These are phyloP conservation scores for Parsonsia alboflavescens DNA, from an alignment of 257 asterid genomes.

Conservation along the genomic window DNA sequence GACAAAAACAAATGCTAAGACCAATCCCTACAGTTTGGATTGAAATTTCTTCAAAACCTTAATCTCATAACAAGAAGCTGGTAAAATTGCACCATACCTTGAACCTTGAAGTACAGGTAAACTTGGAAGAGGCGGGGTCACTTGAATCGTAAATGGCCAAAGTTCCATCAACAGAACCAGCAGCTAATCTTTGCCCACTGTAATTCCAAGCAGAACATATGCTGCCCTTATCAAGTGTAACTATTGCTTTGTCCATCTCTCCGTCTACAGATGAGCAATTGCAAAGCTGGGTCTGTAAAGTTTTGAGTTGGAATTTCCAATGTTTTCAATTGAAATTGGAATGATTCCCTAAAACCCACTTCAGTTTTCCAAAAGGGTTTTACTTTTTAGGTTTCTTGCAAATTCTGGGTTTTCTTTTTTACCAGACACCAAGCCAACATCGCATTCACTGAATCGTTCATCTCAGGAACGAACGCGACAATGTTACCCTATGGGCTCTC, in stretches of 20 bases:
- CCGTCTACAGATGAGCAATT: not conserved
- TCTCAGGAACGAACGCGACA: no score
- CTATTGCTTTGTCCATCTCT: slow-evolving; percentile 49
- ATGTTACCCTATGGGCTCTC: no score
- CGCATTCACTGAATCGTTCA: no score
- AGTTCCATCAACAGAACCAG: slow-evolving; percentile 57
- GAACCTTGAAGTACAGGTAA: slow-evolving; percentile 43
- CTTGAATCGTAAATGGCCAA: slow-evolving; percentile 51
- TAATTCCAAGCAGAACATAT: slow-evolving; percentile 77
- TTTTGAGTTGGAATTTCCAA: no score
- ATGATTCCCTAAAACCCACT: slow-evolving; percentile 2
- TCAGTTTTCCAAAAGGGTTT: not conserved
- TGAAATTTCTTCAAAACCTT: not conserved
- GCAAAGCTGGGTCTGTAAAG: not conserved
- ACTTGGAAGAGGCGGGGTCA: slow-evolving; percentile 64
- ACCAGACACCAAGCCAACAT: no score
- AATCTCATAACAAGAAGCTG: not conserved
- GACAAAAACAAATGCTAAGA: not conserved
- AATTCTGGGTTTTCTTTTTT: not conserved
- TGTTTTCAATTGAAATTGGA: not conserved
- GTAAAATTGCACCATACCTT: slow-evolving; percentile 33
- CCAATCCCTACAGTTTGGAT: not conserved
- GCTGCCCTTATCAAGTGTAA: slow-evolving; percentile 57
- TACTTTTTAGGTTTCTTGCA: no score
- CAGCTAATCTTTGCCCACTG: slow-evolving; percentile 71